Evolutionary conservation across 257 asterid genomes (phyloP), one percentile per base, ranked within the genome.

Genomic region (Gynochthodes officinalis): DNA sequence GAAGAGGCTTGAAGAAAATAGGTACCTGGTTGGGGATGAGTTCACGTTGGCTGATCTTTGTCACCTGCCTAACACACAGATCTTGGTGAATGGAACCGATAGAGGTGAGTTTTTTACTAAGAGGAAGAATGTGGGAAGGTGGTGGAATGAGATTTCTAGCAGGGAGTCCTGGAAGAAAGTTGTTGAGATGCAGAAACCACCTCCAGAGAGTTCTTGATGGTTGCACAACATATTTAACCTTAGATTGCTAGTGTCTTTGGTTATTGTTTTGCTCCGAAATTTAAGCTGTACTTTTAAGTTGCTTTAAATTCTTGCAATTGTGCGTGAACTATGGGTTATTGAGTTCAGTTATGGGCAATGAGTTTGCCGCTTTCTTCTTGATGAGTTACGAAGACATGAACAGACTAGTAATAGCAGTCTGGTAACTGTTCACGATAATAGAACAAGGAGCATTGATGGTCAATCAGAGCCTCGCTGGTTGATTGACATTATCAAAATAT

Each of bases 31-130:
- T 8, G 91, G 96, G 1, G 92, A 92, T 32, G 94, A 86, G 11
- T 92, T 90, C 88, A 81, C 96, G 0, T 67, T 92, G 71, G 96
- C 97, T 0, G 98, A 92, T 81, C 92, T 92, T 37, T 90, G 90
- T 73, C 98, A 92, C 85, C 79, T 92, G 16, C 98, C 97, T 27
- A 90, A 82, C 71, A 44, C 79, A 2, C 88, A 84, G 46, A 81
- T 75, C 75, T 80, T 92, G 82, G 84, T 79, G 75, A 82, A 73
- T n/a, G 72, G 76, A 30, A 82, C 89, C 30, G 79, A 78, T 12
- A 68, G 49, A 43, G 86, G 73, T 55, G 95, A 86, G 74, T 78
- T 86, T 27, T 77, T 91, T 62, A 78, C 77, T 63, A 79, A 88
- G 35, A 83, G 96, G 86, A 75, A 84, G 77, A 89, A 91, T 67